Evolutionary conservation across 2,329 filamentous ascomycete genomes (phyloP), one percentile per base, ranked within the genome.

Genomic region (Penicillium sumatraense): DNA sequence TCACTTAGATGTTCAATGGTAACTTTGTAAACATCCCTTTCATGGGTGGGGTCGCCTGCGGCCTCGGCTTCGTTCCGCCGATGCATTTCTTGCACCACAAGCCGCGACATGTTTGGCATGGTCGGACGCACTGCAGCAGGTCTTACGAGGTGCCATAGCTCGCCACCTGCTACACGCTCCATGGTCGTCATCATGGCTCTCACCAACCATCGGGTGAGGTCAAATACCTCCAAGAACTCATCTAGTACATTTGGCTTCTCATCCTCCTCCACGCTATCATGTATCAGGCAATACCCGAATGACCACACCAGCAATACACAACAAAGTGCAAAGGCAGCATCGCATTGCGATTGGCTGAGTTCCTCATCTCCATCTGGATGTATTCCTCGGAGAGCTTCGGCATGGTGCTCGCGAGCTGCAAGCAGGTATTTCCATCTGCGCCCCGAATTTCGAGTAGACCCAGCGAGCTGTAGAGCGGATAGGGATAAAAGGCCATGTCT

Each of bases 401-500:
- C 60, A 27, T 70, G 67, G 31, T 72, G 68, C 11, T 57, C 58
- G 7, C 71, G 66, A 4, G 74, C 73, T 11, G 57, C 60, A 11
- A 58, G 54, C 3, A 70, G 49, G 50, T 72, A 69, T 14, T 51
- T 52, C 45, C 65, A 62, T 47, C 56, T 62, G 3, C 51, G 56
- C n/a, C 54, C 51, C 3, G 56, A 41, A 10, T 21, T 59, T 10
- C 51, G 40, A 31, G 24, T 62, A 21, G 51, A 57, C 24, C 59
- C 59, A 7, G 68, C 68, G 2, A 73, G 56, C 38, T 74, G 68
- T 3, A 74, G 61, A 5, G 72, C 70, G 1, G 72, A 72, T 5
- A 74, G 53, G 1, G 72, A 71, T 10, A 74, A 59, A n/a, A 74
- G 65, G 3, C 69, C 70, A 56, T 74, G 71, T 54, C 70, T 68